Percentiles rank a stretch among this genome's conserved stretches.
phyloP scores from a whole-genome alignment of 75 land plant species.

The Sequoia sempervirens region DNA sequence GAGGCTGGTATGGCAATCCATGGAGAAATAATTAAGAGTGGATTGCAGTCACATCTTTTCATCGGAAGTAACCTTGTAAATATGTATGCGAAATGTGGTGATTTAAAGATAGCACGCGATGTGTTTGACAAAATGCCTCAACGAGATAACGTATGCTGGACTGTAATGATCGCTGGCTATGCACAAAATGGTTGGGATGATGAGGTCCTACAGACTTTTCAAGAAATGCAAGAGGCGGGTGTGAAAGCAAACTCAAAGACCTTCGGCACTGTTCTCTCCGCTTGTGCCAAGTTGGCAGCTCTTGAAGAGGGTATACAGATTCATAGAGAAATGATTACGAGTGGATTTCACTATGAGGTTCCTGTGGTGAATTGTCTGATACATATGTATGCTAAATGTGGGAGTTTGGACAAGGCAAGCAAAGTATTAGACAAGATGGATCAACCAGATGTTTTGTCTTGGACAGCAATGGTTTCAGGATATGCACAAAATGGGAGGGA shows the following conservation, averaged over 20 bases:
- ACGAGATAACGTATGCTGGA: background rate
- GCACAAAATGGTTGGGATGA: slow-evolving; percentile 1
- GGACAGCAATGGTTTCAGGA: slow-evolving; percentile 65
- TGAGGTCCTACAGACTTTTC: slow-evolving; percentile 12
- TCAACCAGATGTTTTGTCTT: slow-evolving; percentile 44
- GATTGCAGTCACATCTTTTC: slow-evolving; percentile 29
- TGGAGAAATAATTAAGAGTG: slow-evolving; percentile 37
- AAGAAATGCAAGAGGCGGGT: slow-evolving; percentile 30
- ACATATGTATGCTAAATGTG: background rate
- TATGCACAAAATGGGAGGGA: slow-evolving; percentile 36
- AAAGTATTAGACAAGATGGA: slow-evolving; percentile 36
- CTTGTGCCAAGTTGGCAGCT: slow-evolving; percentile 1
- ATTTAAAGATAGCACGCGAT: slow-evolving; percentile 14
- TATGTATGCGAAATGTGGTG: slow-evolving; percentile 51
- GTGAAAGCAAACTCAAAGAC: slow-evolving; percentile 35
- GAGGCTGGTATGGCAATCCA: slow-evolving; percentile 37
- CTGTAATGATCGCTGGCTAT: slow-evolving; percentile 2
- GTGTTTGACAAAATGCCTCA: slow-evolving; percentile 7
- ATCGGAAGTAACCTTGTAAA: slow-evolving; percentile 45
- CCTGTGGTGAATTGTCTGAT: background rate
- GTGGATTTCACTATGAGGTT: background rate
- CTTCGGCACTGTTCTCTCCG: slow-evolving; percentile 49
- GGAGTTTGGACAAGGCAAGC: slow-evolving; percentile 14
- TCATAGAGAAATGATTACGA: background rate
- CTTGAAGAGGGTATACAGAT: background rate